Evolutionary conservation across 1,139 yeast species (phyloP), one percentile per base, ranked within the genome.

Genomic region (Kurtzmaniella quercitrusa): DNA sequence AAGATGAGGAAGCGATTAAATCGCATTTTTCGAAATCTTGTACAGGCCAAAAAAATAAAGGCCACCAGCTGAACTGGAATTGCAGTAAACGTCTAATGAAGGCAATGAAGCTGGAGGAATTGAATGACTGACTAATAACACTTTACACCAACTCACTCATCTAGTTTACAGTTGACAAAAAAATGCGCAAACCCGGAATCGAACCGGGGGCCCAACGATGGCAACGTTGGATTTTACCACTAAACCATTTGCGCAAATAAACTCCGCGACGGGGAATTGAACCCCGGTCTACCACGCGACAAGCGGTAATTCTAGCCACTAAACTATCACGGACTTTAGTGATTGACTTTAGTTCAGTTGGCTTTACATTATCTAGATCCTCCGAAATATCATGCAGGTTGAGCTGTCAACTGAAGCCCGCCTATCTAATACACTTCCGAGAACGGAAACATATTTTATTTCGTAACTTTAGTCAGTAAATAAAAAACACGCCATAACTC

Each of bases 181-280:
- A 41, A 43, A 44, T 51, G 56, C 56, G 56, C 56, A 49, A 50
- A 51, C 56, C 56, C 53, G 56, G 56, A 53, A 52, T 53, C 56
- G 56, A 53, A 53, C 56, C 56, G 50, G 56, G 56, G 56, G 56
- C 56, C 56, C 56, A 52, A 48, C 52, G 55, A 53, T 54, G 57
- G 56, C 56, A 53, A 53, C 54, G 57, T 49, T 54, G 56, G 56
- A 54, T 52, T 53, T 54, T 51, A 53, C 56, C 57, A 53, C 56
- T 54, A 53, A 54, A 54, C 59, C 59, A 54, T 51, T 50, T 51
- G 57, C 57, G 57, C 56, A 28, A 41, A 3, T 17, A 46, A 50
- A 52, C 81, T 76, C 80, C 80, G 79, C 75, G 79, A 76, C 81
- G 79, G 81, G 81, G 81, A 76, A 76, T 76, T 72, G 81, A 76